These are phyloP conservation scores for Choiromyces venosus DNA, from an alignment of 495 filamentous ascomycete species.

Conservation along the genomic window DNA sequence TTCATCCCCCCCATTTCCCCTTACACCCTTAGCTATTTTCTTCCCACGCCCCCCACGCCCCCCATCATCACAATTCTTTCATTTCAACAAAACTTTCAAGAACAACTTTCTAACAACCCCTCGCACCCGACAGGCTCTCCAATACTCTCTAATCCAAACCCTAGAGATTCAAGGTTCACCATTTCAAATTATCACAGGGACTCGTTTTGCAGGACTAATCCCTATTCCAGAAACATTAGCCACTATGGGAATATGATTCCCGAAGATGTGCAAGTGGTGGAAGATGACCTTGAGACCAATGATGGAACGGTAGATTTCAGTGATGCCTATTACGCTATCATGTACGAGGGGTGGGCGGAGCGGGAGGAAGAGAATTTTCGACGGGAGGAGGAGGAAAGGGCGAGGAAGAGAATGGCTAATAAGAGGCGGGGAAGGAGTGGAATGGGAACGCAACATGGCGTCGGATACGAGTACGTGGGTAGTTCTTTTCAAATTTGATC, in stretches of 20 bases:
- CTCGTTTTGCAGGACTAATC: neutral
- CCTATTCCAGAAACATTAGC: neutral
- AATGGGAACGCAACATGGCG: neutral
- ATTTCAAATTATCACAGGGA: neutral
- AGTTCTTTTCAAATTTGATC: neutral
- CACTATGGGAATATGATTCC: neutral
- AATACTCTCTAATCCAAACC: neutral
- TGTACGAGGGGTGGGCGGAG: neutral
- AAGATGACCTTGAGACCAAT: neutral
- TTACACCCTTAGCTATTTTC: neutral
- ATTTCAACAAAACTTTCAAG: neutral
- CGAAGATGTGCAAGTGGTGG: neutral
- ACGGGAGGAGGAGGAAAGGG: neutral
- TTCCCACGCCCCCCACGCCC: too few relatives aligned
- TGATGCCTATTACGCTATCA: neutral
- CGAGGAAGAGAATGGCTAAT: neutral
- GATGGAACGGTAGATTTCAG: neutral
- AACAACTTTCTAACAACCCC: neutral
- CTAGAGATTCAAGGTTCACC: neutral
- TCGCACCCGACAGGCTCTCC: neutral
- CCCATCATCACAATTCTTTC: neutral
- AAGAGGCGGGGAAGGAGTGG: neutral
- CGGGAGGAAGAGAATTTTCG: neutral
- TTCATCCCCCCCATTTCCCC: neutral
- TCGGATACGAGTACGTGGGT: neutral